Evolutionary conservation across 148 eudicot genomes (phyloP).

Genomic region (Salicornia ramosissima): DNA sequence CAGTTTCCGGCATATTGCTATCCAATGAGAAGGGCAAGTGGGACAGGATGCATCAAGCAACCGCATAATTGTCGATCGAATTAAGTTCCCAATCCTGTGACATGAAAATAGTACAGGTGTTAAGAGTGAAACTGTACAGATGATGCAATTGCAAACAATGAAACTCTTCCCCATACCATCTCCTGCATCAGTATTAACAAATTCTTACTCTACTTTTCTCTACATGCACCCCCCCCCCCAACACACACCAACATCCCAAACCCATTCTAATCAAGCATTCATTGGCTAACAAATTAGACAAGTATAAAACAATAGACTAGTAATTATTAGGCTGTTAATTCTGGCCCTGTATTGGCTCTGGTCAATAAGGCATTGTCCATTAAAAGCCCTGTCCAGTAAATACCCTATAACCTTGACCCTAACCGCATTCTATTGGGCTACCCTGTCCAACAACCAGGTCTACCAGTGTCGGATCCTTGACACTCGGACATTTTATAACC

Average conservation of each 20-base stretch:
- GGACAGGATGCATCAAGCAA: slow-evolving; percentile 87
- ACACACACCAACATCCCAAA: background rate
- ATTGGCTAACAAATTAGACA: background rate
- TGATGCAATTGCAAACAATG: background rate
- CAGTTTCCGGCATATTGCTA: slow-evolving; percentile 70
- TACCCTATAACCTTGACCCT: too few relatives aligned
- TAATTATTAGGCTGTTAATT: too few relatives aligned
- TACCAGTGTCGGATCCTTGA: too few relatives aligned
- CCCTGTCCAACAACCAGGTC: too few relatives aligned
- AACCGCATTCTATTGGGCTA: too few relatives aligned
- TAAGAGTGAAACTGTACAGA: background rate
- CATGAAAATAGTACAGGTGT: slow-evolving; percentile 3
- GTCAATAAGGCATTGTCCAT: too few relatives aligned
- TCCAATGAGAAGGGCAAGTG: slow-evolving; percentile 76
- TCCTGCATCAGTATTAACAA: background rate
- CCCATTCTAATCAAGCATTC: background rate
- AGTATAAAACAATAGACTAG: too few relatives aligned
- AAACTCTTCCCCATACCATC: background rate
- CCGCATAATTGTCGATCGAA: slow-evolving; percentile 73
- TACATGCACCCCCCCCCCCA: background rate
- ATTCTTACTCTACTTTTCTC: background rate
- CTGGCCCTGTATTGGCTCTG: too few relatives aligned
- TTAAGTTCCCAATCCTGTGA: slow-evolving; percentile 77
- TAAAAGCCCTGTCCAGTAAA: too few relatives aligned
- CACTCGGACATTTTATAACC: too few relatives aligned